Conservation (phyloP, 495 filamentous ascomycete species). For the Penicillium chermesinum region DNA sequence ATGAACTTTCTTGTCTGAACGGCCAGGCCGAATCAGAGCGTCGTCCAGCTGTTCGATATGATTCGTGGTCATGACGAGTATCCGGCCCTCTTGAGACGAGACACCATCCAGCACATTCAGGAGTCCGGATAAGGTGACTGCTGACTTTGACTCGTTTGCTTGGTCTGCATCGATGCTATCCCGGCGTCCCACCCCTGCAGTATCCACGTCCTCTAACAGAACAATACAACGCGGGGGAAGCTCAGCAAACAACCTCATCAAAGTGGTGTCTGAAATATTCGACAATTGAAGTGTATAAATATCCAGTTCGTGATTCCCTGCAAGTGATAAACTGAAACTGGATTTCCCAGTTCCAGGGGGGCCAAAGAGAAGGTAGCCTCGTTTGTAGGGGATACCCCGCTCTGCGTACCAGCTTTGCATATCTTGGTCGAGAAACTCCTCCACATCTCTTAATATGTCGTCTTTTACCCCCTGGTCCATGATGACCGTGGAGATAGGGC, state of each 20-base stretch:
- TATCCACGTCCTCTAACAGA: constrained; percentile 64
- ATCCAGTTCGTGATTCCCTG: constrained; percentile 55
- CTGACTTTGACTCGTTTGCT: constrained; percentile 35
- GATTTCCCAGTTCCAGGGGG: constrained; percentile 38
- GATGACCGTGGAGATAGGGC: constrained; percentile 71
- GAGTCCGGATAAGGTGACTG: constrained; percentile 44
- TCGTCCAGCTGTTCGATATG: constrained; percentile 67
- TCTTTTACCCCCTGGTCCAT: constrained; percentile 65
- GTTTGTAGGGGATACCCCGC: constrained; percentile 43
- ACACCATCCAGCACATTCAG: constrained; percentile 68
- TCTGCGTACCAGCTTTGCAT: constrained; percentile 66
- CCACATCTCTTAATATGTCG: constrained; percentile 63
- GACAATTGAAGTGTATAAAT: constrained; percentile 49
- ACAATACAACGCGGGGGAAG: constrained; percentile 58
- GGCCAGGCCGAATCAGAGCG: constrained; percentile 69
- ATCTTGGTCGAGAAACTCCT: constrained; percentile 68
- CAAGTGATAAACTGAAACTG: constrained; percentile 47
- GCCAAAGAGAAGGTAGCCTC: constrained; percentile 33
- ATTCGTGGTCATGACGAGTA: constrained; percentile 84
- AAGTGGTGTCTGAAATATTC: constrained; percentile 5
- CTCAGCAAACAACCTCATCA: constrained; percentile 45
- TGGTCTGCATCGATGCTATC: constrained; percentile 5
- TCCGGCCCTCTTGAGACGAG: constrained; percentile 56
- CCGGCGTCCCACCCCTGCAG: constrained; percentile 37
- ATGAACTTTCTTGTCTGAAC: constrained; percentile 50